Percentiles rank a stretch among this genome's conserved stretches.
phyloP scores from a whole-genome alignment of 2,329 filamentous ascomycete genomes.

The Tolypocladium endophyticum region DNA sequence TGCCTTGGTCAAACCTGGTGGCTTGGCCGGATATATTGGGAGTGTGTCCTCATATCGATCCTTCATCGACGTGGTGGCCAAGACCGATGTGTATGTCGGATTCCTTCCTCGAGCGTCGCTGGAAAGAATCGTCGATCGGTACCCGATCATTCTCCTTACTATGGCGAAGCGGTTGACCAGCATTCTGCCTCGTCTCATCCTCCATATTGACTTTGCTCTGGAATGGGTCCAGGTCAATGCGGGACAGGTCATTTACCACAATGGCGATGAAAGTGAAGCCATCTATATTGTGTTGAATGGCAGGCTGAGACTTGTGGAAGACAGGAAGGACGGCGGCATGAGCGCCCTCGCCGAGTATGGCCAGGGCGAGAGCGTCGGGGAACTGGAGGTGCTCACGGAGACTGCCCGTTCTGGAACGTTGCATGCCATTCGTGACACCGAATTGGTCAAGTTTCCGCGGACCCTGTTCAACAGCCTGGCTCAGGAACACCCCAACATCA shows the following conservation, averaged over 20 bases:
- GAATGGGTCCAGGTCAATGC: constrained; percentile 98
- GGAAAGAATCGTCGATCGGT: constrained; percentile 84
- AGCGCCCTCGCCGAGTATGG: constrained; percentile 86
- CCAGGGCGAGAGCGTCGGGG: constrained; percentile 94
- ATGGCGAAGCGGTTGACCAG: constrained; percentile 93
- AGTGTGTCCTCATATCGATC: constrained; percentile 92
- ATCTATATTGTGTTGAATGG: constrained; percentile 98
- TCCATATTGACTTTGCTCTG: constrained; percentile 95
- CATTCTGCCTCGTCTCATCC: constrained; percentile 75
- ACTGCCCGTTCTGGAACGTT: constrained; percentile 81
- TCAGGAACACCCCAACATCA: constrained; percentile 94
- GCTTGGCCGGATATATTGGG: constrained; percentile 86
- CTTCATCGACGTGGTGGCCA: constrained; percentile 92
- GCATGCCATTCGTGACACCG: constrained; percentile 92
- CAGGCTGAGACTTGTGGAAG: constrained; percentile 73
- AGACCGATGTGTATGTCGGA: constrained; percentile 96
- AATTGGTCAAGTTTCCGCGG: constrained; percentile 90
- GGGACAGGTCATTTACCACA: constrained; percentile 87
- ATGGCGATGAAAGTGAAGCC: constrained; percentile 90
- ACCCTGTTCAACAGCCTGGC: constrained; percentile 96
- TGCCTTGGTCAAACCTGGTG: constrained; percentile 87
- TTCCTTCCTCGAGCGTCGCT: constrained; percentile 79
- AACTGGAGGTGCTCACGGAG: constrained; percentile 94
- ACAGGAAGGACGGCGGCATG: constrained; percentile 70
- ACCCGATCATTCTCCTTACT: constrained; percentile 84